phyloP scores from a whole-genome alignment of 306 rosid genomes.

The Prunus persica region Prunus_persica_NCBIv2 NC_034012.1:9769501-9770000 shows the following conservation, averaged over 20 bases:
- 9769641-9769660: slow-evolving; percentile 63
- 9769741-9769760: slow-evolving; percentile 29
- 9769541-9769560: slow-evolving; percentile 49
- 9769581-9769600: slow-evolving; percentile 85
- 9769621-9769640: slow-evolving; percentile 58
- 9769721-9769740: slow-evolving; percentile 23
- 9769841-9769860: slow-evolving; percentile 64
- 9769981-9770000: neutral
- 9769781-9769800: slow-evolving; percentile 34
- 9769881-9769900: slow-evolving; percentile 1
- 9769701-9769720: slow-evolving; percentile 39
- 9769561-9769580: slow-evolving; percentile 53
- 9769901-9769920: neutral
- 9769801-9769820: slow-evolving; percentile 24
- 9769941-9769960: neutral
- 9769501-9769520: slow-evolving; percentile 50
- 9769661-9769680: slow-evolving; percentile 38
- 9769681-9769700: slow-evolving; percentile 65
- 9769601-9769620: slow-evolving; percentile 69
- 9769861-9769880: slow-evolving; percentile 20
- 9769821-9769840: slow-evolving; percentile 70
- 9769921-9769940: neutral
- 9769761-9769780: slow-evolving; percentile 16
- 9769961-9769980: neutral
- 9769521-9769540: slow-evolving; percentile 38